These are phyloP conservation scores for Candida sanyiensis DNA, from an alignment of 805 yeast genomes.

Conservation along the genomic window DNA sequence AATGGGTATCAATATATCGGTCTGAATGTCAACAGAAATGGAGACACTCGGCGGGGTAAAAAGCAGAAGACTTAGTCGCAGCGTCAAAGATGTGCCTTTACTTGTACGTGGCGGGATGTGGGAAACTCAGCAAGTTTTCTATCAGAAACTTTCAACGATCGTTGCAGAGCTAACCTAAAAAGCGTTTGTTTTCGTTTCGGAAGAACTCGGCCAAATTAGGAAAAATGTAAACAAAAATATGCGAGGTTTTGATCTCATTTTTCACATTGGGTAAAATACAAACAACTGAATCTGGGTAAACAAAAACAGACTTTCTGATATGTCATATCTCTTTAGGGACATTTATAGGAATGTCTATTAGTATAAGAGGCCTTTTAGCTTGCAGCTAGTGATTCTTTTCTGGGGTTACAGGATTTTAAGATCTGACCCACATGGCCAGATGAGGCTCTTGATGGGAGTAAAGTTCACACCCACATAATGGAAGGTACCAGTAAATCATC, in stretches of 20 bases:
- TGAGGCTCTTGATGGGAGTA: no score
- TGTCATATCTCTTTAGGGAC: no score
- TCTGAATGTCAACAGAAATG: neutral
- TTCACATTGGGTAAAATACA: conserved; percentile 6
- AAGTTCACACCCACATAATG: no score
- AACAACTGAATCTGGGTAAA: conserved; percentile 13
- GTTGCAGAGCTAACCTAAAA: neutral
- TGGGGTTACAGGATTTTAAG: no score
- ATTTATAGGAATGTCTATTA: no score
- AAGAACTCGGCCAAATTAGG: conserved; percentile 16
- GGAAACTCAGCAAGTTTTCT: conserved; percentile 3
- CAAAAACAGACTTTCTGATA: conserved; percentile 3
- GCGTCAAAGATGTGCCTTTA: no score
- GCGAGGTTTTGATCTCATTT: neutral
- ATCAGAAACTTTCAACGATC: conserved; percentile 2
- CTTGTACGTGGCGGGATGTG: neutral
- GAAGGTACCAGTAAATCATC: no score
- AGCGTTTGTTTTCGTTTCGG: conserved; percentile 16
- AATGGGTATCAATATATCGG: neutral
- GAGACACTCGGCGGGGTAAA: neutral
- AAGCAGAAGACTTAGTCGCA: no score
- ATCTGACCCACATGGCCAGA: no score
- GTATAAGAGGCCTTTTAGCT: no score
- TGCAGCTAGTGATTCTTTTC: no score
- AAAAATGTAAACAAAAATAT: conserved; percentile 23